A percentile compares a stretch with the other conserved stretches of the same genome.
Evolutionary conservation across 2,329 filamentous ascomycete genomes (phyloP).

Genomic region (Diaporthe citri): DNA sequence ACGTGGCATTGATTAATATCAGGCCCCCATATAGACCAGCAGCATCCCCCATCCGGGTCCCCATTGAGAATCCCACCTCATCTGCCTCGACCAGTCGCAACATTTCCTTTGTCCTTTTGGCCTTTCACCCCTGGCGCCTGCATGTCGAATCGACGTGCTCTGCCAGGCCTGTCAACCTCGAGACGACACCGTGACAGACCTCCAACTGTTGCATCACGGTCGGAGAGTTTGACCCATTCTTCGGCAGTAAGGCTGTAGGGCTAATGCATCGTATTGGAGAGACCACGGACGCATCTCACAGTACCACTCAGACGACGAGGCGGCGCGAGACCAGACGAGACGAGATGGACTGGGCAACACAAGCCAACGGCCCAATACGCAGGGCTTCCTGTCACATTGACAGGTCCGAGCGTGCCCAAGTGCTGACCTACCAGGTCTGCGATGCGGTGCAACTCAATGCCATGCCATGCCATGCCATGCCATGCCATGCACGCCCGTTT

Average conservation of each 20-base stretch:
- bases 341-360: background rate
- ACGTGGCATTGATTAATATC: slow-evolving; percentile 26
- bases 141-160: slow-evolving; percentile 17
- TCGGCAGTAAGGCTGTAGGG: slow-evolving; percentile 23
- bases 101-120: slow-evolving; percentile 1
- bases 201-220: slow-evolving; percentile 22
- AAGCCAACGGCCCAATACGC: background rate
- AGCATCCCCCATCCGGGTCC: background rate
- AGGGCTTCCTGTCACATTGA: slow-evolving; percentile 2
- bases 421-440: background rate
- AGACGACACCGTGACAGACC: background rate
- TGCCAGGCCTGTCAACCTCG: slow-evolving; percentile 1
- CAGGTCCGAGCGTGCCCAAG: slow-evolving; percentile 26
- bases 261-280: background rate
- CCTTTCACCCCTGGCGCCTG: background rate
- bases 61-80: slow-evolving; percentile 13
- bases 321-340: slow-evolving; percentile 6
- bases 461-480: slow-evolving; percentile 12
- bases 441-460: background rate
- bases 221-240: background rate
- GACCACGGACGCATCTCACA: background rate
- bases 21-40: slow-evolving; percentile 8
- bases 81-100: slow-evolving; percentile 14
- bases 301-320: background rate
- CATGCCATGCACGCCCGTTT: background rate